Evolutionary conservation across 306 rosid species (phyloP).

Genomic region (Vachellia pachyceras): DNA sequence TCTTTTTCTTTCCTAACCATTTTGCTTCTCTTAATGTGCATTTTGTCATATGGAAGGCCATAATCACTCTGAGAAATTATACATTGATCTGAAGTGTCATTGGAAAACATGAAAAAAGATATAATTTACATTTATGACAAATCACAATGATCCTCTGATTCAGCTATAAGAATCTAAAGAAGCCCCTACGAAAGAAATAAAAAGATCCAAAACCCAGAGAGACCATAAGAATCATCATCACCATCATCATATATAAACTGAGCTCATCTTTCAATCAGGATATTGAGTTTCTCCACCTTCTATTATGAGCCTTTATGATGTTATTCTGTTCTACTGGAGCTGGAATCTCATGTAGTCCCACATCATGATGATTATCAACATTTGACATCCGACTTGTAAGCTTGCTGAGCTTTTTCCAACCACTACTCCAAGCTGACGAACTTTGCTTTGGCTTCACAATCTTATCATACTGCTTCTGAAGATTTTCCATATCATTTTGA

Average conservation of each 20-base stretch:
- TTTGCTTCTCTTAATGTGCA: neutral
- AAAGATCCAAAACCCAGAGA: slow-evolving; percentile 34
- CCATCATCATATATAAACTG: neutral
- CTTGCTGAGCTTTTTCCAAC: slow-evolving; percentile 95
- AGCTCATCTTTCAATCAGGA: slow-evolving; percentile 47
- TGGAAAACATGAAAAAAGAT: slow-evolving; percentile 33
- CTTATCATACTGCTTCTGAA: slow-evolving; percentile 91
- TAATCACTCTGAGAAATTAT: neutral
- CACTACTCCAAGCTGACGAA: slow-evolving; percentile 78
- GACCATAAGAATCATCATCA: slow-evolving; percentile 18
- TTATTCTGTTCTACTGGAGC: slow-evolving; percentile 51
- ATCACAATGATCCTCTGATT: neutral
- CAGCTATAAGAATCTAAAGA: neutral
- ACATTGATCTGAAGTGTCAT: slow-evolving; percentile 5
- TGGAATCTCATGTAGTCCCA: slow-evolving; percentile 52
- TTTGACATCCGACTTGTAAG: slow-evolving; percentile 63
- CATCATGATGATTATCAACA: slow-evolving; percentile 66
- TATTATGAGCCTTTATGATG: slow-evolving; percentile 32
- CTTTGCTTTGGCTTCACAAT: slow-evolving; percentile 76
- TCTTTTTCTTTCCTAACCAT: no score
- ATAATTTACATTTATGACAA: slow-evolving; percentile 30
- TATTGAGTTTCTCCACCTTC: slow-evolving; percentile 98
- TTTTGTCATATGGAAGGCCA: neutral
- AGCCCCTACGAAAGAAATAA: neutral
- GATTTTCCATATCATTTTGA: slow-evolving; percentile 82